Base-by-base conservation (phyloP, 306 rosid species). In the Pterocarpus macrocarpus region DNA sequence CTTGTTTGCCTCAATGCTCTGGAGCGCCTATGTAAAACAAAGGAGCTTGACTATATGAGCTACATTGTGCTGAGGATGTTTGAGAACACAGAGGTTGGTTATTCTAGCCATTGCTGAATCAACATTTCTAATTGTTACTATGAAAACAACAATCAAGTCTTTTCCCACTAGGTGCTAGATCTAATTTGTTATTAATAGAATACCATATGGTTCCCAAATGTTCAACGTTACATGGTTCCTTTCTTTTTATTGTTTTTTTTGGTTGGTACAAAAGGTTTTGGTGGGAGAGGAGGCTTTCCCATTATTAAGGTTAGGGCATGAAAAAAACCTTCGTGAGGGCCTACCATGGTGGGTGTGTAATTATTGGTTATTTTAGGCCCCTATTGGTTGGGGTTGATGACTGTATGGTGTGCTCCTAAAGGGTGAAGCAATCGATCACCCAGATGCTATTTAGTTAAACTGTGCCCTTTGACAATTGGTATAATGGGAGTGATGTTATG, bases 11-110 rank as follows among this genome's bases (percentile, higher is more conserved):
- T 56, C 58, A 90, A 76, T 85, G 97, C 95, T 81, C 82, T 95
- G 72, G 95, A 91, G 80, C 92, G 97, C 73, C 85, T 95, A 79
- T 47, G 68, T 80, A 92, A 83, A 81, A 95, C 97, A 12, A 95
- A 95, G 88, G 99, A 95, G 89, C 97, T 95, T 72, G 99, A 95
- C 86, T 95, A 95, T 78, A 95, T 95, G 99, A 95, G 99, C 77
- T 91, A 95, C 84, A 89, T 95, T 78, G 99, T 95, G 77, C 80
- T 95, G 74, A 88, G 99, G 59, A 89, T 95, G 99, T 95, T 95
- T 45, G 99, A 95, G 86, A 91, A 93, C 85, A 87, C 95, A 59
- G 99, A 91, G 90, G 99, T 95, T 58, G 70, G 88, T 72, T 77
- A 38, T 71, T 79, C 33, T 65, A n/a, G 53, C 77, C 69, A 28